Evolutionary conservation across 2,329 filamentous ascomycete species (phyloP).

Genomic region (Nigrospora oryzae): DNA sequence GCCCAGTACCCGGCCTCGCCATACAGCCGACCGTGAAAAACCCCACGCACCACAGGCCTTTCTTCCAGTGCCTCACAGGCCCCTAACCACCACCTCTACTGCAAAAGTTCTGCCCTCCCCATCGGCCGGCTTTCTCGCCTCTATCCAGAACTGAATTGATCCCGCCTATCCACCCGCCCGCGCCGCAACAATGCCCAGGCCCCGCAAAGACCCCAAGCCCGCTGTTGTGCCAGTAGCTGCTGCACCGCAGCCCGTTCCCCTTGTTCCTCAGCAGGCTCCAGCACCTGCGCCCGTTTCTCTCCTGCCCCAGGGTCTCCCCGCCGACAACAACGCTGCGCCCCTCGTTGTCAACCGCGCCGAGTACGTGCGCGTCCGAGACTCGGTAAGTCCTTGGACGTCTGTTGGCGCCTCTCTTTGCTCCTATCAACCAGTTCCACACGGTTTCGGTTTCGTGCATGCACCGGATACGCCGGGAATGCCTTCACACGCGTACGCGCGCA

Average conservation of each 20-base stretch:
- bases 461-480: too few relatives aligned
- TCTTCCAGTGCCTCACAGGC: too few relatives aligned
- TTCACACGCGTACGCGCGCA: too few relatives aligned
- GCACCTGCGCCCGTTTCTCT: not conserved
- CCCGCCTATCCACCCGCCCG: not conserved
- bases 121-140: not conserved
- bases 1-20: too few relatives aligned
- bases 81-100: too few relatives aligned
- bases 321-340: slow-evolving; percentile 3
- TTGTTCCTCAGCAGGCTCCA: slow-evolving; percentile 7
- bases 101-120: not conserved
- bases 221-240: not conserved
- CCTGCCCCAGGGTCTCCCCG: slow-evolving; percentile 13
- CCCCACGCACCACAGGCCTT: too few relatives aligned
- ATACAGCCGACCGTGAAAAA: too few relatives aligned
- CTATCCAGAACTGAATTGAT: too few relatives aligned
- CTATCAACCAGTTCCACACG: too few relatives aligned
- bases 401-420: not conserved
- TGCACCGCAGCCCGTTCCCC: not conserved
- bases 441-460: too few relatives aligned
- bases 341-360: slow-evolving; percentile 52
- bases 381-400: slow-evolving; percentile 47
- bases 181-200: not conserved
- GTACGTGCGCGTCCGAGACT: slow-evolving; percentile 70
- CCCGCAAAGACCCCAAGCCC: slow-evolving; percentile 1